A percentile compares a stretch with the other conserved stretches of the same genome.
Conservation (phyloP, 2,329 filamentous ascomycete species). For the Endoconidiophora laricicola region DNA sequence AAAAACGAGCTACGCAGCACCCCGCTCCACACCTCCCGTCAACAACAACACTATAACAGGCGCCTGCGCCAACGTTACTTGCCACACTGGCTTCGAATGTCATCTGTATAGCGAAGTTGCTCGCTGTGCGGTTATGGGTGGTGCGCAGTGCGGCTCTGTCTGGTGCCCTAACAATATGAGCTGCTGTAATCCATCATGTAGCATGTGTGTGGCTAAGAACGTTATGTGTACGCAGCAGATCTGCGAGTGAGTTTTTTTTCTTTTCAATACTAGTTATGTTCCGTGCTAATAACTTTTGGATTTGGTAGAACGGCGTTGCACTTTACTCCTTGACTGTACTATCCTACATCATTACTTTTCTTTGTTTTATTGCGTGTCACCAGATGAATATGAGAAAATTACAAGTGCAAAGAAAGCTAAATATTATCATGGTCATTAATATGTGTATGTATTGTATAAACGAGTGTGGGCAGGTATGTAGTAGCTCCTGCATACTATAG, state of each 20-base stretch:
- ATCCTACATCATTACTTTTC: no score
- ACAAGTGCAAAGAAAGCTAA: no score
- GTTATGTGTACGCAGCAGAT: neutral
- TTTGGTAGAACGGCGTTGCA: no score
- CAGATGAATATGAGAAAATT: no score
- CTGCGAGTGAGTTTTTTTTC: neutral
- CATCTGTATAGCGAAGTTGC: constrained; percentile 7
- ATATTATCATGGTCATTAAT: no score
- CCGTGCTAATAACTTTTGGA: no score
- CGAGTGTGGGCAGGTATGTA: no score
- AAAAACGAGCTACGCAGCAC: constrained; percentile 8
- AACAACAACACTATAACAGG: constrained; percentile 12
- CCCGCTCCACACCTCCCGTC: neutral
- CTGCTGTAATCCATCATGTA: constrained; percentile 5
- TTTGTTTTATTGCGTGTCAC: no score
- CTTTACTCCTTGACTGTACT: no score
- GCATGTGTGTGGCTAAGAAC: neutral
- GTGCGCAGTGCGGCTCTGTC: constrained; percentile 7
- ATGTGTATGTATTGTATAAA: no score
- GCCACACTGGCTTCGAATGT: constrained; percentile 12
- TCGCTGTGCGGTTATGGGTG: constrained; percentile 8
- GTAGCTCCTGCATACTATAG: no score
- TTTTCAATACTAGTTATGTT: neutral
- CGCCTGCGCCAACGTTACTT: constrained; percentile 5
- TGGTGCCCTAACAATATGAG: constrained; percentile 11